Evolutionary conservation across 768 basidiomycete genomes (phyloP).

Genomic region (Clitopilus passeckerianus): DNA sequence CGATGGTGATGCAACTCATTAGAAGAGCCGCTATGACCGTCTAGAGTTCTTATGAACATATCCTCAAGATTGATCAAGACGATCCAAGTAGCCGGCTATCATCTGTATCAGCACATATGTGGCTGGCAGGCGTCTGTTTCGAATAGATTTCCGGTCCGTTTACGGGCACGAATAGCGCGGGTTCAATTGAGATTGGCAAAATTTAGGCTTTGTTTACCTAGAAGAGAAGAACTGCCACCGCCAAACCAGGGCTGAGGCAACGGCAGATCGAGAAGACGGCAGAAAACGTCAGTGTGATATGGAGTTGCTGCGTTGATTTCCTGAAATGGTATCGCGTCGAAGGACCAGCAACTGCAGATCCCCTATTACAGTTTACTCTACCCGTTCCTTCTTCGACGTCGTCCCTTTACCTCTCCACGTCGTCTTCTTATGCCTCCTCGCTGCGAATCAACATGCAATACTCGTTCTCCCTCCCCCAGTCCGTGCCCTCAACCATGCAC

Average conservation of each 20-base stretch:
- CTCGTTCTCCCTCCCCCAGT: not conserved
- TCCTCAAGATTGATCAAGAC: not conserved
- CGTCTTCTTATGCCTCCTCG: not conserved
- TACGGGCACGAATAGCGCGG: not conserved
- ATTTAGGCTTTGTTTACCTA: no score
- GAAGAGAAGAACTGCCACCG: no score
- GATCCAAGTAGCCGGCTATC: not conserved
- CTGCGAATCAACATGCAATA: not conserved
- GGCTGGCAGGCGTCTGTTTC: not conserved
- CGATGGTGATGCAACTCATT: not conserved
- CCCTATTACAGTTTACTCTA: not conserved
- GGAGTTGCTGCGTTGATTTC: not conserved
- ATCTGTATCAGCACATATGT: no score
- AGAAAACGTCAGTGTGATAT: slow-evolving; percentile 1
- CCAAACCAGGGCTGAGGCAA: not conserved
- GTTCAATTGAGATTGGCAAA: not conserved
- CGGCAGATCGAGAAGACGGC: not conserved
- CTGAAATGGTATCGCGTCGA: not conserved
- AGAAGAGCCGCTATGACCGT: not conserved
- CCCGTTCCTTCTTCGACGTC: not conserved
- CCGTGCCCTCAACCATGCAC: not conserved
- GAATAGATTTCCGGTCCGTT: not conserved
- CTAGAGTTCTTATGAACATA: not conserved
- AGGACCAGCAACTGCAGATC: not conserved
- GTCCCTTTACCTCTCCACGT: not conserved